Evolutionary conservation across 768 basidiomycete species (phyloP), one percentile per base, ranked within the genome.

Genomic region (Myochromella boudieri): DNA sequence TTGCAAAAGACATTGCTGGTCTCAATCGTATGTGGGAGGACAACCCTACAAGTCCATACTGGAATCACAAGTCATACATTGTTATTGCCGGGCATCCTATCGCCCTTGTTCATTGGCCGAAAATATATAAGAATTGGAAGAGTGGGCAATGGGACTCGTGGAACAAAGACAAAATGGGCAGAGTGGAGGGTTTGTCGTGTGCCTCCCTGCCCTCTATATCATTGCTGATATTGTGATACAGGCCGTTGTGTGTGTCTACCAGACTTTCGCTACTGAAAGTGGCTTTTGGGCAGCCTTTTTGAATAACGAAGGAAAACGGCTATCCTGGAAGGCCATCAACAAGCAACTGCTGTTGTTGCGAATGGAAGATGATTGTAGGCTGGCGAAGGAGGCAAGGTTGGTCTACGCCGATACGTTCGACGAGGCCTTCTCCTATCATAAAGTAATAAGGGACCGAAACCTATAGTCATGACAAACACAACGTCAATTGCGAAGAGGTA

Each of bases 21-120:
- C 47, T 67, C 24, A 55, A 60, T 24, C 18, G 5, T 2, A 64
- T 61, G 52, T 67, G 64, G 66, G 60, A 63, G 40, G 61, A 66
- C 48, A n/a, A n/a, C n/a, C n/a, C n/a, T n/a, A 51, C 40, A 9
- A 48, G 53, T 2, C 32, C 33, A 3, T 27, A 57, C 32, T 65
- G 62, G 63, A 21, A 28, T 17, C 38, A 46, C n/a, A 24, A 48
- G 12, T 62, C 61, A 0, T 37, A 45, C 8, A 52, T 67, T 22
- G 41, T 20, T 9, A 59, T 67, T 28, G 37, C 39, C 12, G 57
- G 55, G 0, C 41, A 49, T 18, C 52, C 59, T 1, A 59, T 66
- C 14, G 40, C 63, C 6, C 28, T 66, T 20, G 34, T 42, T 0
- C 52, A 61, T 29, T 63, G 60, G 60, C 53, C 48, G 9, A 38